A percentile compares a stretch with the other conserved stretches of the same genome.
phyloP scores from a whole-genome alignment of 2,329 filamentous ascomycete species.

The Alternaria brassicae region DNA sequence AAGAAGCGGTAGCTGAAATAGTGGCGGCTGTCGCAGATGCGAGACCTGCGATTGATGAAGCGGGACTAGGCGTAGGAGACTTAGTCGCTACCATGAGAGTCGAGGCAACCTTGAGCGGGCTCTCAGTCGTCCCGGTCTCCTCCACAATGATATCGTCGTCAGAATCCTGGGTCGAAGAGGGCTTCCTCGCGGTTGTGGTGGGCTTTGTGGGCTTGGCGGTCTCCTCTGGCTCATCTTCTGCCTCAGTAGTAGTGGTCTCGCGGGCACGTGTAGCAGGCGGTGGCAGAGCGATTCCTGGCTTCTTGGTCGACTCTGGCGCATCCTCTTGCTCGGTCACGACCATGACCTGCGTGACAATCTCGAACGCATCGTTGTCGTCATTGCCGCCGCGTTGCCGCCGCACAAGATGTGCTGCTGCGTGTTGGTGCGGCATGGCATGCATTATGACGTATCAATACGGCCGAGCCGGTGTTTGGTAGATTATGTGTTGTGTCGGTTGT shows the following conservation, averaged over 20 bases:
- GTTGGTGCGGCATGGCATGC: constrained; percentile 33
- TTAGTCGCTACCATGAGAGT: constrained; percentile 41
- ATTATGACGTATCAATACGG: constrained; percentile 10
- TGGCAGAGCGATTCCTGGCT: constrained; percentile 22
- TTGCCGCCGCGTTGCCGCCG: constrained; percentile 34
- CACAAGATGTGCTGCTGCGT: constrained; percentile 38
- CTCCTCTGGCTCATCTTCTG: constrained; percentile 19
- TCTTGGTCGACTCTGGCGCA: constrained; percentile 50
- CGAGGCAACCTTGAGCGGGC: constrained; percentile 25
- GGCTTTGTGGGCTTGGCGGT: constrained; percentile 25
- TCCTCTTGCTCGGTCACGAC: constrained; percentile 61
- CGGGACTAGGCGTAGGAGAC: constrained; percentile 27
- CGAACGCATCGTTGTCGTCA: constrained; percentile 17
- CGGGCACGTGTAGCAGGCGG: constrained; percentile 30
- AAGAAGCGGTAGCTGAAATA: constrained; percentile 34
- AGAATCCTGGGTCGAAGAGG: constrained; percentile 25
- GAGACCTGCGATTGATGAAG: constrained; percentile 25
- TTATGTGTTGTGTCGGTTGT: background rate
- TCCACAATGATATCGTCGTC: constrained; percentile 3
- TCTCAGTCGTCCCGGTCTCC: constrained; percentile 22
- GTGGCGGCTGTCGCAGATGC: constrained; percentile 35
- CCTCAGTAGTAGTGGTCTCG: constrained; percentile 20
- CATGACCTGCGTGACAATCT: constrained; percentile 47
- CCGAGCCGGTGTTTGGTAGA: background rate
- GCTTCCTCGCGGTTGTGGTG: constrained; percentile 26